These are phyloP conservation scores for Mortierella sp. DNA, from an alignment of 371 early-diverging fungal genomes.

Conservation along the genomic window DNA sequence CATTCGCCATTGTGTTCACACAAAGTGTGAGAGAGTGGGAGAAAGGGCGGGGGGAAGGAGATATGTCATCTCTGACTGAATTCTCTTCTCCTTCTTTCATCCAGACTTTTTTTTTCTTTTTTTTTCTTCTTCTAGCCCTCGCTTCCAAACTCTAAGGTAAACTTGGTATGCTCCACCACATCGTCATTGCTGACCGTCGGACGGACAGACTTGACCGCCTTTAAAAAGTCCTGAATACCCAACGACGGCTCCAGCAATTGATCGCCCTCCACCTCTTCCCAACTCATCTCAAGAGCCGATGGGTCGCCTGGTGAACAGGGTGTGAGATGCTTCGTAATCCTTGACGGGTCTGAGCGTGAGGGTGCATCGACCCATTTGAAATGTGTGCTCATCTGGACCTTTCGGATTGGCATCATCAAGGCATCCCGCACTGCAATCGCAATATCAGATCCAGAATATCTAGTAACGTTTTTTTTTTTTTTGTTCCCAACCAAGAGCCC, in stretches of 20 bases:
- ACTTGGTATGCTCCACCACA: constrained; percentile 83
- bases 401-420: constrained; percentile 95
- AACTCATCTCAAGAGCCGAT: constrained; percentile 88
- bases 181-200: constrained; percentile 92
- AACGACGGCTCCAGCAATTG: constrained; percentile 93
- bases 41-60: no score
- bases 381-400: constrained; percentile 96
- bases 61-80: no score
- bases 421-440: constrained; percentile 94
- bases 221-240: constrained; percentile 84
- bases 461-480: no score
- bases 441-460: constrained; percentile 95
- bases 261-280: constrained; percentile 87
- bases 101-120: neutral
- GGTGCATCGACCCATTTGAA: constrained; percentile 88
- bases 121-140: constrained; percentile 62
- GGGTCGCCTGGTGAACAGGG: constrained; percentile 97
- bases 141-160: constrained; percentile 92
- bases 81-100: neutral
- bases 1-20: no score
- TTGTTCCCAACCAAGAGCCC: no score
- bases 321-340: constrained; percentile 72
- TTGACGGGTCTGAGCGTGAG: constrained; percentile 65
- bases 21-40: no score
- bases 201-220: constrained; percentile 79